These are phyloP conservation scores for Herpetomonas muscarum DNA, from an alignment of 208 protist genomes.

Conservation along the genomic window DNA sequence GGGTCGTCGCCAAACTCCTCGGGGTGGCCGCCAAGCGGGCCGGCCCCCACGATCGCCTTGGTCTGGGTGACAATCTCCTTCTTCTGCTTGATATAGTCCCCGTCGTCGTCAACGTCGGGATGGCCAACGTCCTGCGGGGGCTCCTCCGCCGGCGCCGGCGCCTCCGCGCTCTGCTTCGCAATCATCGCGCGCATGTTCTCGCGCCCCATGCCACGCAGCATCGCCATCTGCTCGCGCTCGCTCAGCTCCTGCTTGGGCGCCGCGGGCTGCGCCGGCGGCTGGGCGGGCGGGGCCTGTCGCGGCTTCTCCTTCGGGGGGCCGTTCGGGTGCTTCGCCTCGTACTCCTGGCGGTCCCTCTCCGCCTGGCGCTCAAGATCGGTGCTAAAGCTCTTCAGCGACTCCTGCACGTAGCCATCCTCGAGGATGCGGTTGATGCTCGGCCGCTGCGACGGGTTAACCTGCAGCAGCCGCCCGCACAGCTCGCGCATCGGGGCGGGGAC, in stretches of 20 bases:
- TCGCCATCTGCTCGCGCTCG: constrained; percentile 85
- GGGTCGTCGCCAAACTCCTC: constrained; percentile 83
- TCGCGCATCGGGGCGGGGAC: constrained; percentile 77
- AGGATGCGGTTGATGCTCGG: constrained; percentile 89
- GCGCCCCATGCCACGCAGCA: constrained; percentile 85
- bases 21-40: constrained; percentile 66
- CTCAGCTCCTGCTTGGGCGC: constrained; percentile 49
- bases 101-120: constrained; percentile 82
- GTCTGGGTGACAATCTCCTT: constrained; percentile 70
- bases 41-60: constrained; percentile 74
- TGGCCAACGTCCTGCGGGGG: constrained; percentile 17
- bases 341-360: constrained; percentile 77
- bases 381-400: constrained; percentile 73
- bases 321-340: constrained; percentile 48
- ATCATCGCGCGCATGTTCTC: constrained; percentile 82
- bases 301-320: constrained; percentile 11
- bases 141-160: constrained; percentile 6
- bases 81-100: constrained; percentile 83
- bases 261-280: not conserved
- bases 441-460: constrained; percentile 74
- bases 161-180: constrained; percentile 53
- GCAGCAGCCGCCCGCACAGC: constrained; percentile 74
- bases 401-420: constrained; percentile 81
- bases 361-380: constrained; percentile 80
- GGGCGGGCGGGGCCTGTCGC: constrained; percentile 4